Percentiles rank a stretch among this genome's conserved stretches.
Conservation (phyloP, 805 yeast genomes). For the Monosporozyma servazzii region DNA sequence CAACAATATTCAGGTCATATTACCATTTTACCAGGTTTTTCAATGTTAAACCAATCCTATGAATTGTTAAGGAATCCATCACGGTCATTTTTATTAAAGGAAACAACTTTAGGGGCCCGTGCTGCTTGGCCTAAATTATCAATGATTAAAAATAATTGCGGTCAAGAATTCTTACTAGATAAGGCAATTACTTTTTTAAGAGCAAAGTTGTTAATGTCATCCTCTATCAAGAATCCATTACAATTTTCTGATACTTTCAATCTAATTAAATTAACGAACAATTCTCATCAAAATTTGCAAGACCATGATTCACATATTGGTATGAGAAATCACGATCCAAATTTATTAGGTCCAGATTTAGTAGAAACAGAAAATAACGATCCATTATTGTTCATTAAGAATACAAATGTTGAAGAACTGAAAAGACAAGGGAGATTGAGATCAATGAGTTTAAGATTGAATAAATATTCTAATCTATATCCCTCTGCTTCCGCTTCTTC, state of each 20-base stretch:
- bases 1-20: conserved; percentile 92
- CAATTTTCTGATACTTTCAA: conserved; percentile 17
- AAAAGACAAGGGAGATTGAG: conserved; percentile 4
- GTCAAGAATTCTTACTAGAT: conserved; percentile 81
- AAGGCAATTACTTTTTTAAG: conserved; percentile 61
- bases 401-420: not conserved
- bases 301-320: not conserved
- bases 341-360: conserved; percentile 17
- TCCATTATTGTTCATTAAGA: conserved; percentile 11
- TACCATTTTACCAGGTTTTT: conserved; percentile 77
- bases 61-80: conserved; percentile 75
- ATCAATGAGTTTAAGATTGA: conserved; percentile 8
- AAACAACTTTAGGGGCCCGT: conserved; percentile 68
- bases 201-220: conserved; percentile 44
- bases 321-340: not conserved
- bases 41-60: conserved; percentile 44
- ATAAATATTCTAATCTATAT: conserved; percentile 9
- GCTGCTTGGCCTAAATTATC: conserved; percentile 93
- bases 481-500: not conserved
- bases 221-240: conserved; percentile 26
- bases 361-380: conserved; percentile 18
- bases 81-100: conserved; percentile 56
- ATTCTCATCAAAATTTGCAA: not conserved
- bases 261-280: conserved; percentile 4
- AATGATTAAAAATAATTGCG: conserved; percentile 79